phyloP scores from a whole-genome alignment of 768 basidiomycete species.

The Lactifluus pinguis region DNA sequence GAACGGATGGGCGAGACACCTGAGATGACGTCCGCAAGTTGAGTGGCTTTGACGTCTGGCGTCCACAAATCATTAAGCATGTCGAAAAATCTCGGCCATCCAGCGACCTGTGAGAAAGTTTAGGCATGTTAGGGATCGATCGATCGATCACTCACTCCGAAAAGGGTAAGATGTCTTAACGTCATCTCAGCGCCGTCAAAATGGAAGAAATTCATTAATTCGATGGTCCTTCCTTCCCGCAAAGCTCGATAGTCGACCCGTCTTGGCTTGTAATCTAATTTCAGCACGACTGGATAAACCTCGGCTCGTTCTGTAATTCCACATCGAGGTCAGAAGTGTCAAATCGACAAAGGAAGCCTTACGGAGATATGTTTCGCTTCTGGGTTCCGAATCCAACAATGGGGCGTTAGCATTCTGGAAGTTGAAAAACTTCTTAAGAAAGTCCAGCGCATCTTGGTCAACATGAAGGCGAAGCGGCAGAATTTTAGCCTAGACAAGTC shows the following conservation, averaged over 20 bases:
- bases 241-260: slow-evolving; percentile 91
- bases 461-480: slow-evolving; percentile 87
- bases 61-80: slow-evolving; percentile 98
- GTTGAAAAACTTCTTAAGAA: slow-evolving; percentile 92
- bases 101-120: slow-evolving; percentile 55
- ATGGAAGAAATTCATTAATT: slow-evolving; percentile 99
- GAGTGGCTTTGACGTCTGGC: slow-evolving; percentile 97
- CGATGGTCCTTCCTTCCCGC: slow-evolving; percentile 84
- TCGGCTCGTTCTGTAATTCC: slow-evolving; percentile 71
- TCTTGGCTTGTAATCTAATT: slow-evolving; percentile 97
- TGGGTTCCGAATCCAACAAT: slow-evolving; percentile 28
- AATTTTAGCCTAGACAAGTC: slow-evolving; percentile 61
- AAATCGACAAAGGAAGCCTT: slow-evolving; percentile 27
- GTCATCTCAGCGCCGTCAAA: slow-evolving; percentile 99
- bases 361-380: slow-evolving; percentile 68
- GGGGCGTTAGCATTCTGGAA: slow-evolving; percentile 59
- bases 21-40: slow-evolving; percentile 92
- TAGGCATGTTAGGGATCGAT: background rate
- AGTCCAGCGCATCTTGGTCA: slow-evolving; percentile 97
- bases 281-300: slow-evolving; percentile 89
- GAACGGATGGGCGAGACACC: slow-evolving; percentile 95
- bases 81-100: slow-evolving; percentile 86
- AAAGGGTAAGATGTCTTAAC: slow-evolving; percentile 80
- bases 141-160: slow-evolving; percentile 56
- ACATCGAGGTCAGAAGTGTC: background rate